Percentiles rank a stretch among this genome's conserved stretches.
Evolutionary conservation across 2,329 filamentous ascomycete genomes (phyloP).

Genomic region (Colletotrichum nymphaeae): DNA sequence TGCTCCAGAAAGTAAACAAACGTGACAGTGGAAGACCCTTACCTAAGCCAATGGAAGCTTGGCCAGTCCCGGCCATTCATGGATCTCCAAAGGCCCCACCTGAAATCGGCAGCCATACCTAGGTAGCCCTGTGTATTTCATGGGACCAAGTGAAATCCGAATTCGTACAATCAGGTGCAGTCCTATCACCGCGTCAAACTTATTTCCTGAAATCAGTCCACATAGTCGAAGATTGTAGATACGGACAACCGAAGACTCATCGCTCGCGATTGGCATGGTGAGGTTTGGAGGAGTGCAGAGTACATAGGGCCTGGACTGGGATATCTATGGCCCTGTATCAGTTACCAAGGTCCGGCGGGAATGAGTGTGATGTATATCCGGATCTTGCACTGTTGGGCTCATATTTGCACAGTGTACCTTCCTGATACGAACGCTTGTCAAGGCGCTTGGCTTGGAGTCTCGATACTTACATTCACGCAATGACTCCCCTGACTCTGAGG

Average conservation of each 20-base stretch:
- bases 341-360: neutral
- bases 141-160: too few species aligned
- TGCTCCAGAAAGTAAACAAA: constrained; percentile 41
- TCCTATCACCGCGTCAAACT: too few species aligned
- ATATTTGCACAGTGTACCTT: constrained; percentile 1
- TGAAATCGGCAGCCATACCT: neutral
- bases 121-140: neutral
- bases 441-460: neutral
- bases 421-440: neutral
- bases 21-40: constrained; percentile 21
- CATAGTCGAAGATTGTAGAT: too few species aligned
- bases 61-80: neutral
- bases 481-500: neutral
- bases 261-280: too few species aligned
- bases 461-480: neutral
- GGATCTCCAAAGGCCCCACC: neutral
- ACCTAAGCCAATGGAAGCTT: constrained; percentile 23
- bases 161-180: too few species aligned
- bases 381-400: neutral
- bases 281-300: neutral
- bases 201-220: too few species aligned
- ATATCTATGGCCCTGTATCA: neutral
- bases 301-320: too few species aligned
- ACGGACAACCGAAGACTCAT: too few species aligned
- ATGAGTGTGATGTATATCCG: neutral